These are phyloP conservation scores for Nasturtium officinale DNA, from an alignment of 345 rosid species.

Conservation along the genomic window DNA sequence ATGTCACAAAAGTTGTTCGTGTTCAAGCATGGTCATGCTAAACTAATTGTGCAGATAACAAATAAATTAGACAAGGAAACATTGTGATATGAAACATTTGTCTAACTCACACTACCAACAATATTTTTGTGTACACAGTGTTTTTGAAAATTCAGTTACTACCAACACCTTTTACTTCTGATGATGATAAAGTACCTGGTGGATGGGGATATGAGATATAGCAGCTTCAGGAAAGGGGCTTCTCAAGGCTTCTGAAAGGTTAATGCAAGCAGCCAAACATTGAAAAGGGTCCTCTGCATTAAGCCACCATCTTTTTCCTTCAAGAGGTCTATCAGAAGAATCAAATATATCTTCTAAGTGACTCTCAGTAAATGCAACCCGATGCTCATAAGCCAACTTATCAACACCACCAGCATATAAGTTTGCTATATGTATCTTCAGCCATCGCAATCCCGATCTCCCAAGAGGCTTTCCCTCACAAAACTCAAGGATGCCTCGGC, in stretches of 20 bases:
- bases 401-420: conserved; percentile 94
- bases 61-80: conserved; percentile 8
- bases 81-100: neutral
- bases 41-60: conserved; percentile 9
- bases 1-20: conserved; percentile 26
- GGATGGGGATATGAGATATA: conserved; percentile 82
- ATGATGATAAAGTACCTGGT: conserved; percentile 63
- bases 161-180: conserved; percentile 14
- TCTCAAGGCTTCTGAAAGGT: conserved; percentile 89
- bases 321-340: conserved; percentile 93
- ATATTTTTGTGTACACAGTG: neutral
- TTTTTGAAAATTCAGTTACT: conserved; percentile 3
- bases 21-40: conserved; percentile 16
- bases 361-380: conserved; percentile 79
- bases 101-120: conserved; percentile 1
- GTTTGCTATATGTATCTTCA: conserved; percentile 97
- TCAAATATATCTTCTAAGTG: conserved; percentile 88
- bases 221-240: conserved; percentile 75
- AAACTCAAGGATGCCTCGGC: conserved; percentile 96
- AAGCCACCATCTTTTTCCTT: conserved; percentile 96
- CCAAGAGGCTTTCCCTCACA: conserved; percentile 94
- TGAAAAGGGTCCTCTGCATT: conserved; percentile 96
- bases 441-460: conserved; percentile 81
- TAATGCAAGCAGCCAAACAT: conserved; percentile 88
- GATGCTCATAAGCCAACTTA: conserved; percentile 78